Conservation (phyloP, 495 filamentous ascomycete genomes). For the Ramalina peruviana region DNA sequence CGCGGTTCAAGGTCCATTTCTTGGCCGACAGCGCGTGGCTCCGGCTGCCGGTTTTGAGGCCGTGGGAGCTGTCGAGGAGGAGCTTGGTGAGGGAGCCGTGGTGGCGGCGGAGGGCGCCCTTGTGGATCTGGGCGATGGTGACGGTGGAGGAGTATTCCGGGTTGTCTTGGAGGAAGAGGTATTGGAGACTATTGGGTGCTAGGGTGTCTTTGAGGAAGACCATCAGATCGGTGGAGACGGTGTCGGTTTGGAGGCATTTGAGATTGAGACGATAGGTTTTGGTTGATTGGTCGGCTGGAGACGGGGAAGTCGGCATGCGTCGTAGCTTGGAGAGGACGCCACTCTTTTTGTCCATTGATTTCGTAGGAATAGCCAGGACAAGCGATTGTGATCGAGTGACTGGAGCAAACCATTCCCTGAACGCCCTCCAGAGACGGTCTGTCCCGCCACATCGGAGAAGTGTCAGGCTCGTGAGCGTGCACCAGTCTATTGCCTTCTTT, state of each 20-base stretch:
- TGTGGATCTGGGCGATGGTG: constrained; percentile 60
- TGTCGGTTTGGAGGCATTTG: constrained; percentile 71
- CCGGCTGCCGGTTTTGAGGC: constrained; percentile 14
- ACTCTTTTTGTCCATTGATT: background rate
- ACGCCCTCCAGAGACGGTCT: constrained; percentile 67
- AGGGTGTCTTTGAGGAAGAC: constrained; percentile 74
- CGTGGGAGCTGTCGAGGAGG: constrained; percentile 59
- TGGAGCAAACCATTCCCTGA: constrained; percentile 63
- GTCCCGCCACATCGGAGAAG: constrained; percentile 67
- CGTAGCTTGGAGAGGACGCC: constrained; percentile 2
- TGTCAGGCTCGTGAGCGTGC: constrained; percentile 59
- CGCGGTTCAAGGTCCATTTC: constrained; percentile 65
- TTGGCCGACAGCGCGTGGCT: constrained; percentile 38
- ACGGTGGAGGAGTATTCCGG: constrained; percentile 42
- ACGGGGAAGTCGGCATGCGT: constrained; percentile 4
- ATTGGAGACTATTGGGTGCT: constrained; percentile 73
- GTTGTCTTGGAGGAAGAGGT: constrained; percentile 70
- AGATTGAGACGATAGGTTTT: constrained; percentile 50
- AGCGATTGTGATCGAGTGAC: constrained; percentile 8
- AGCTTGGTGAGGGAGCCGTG: constrained; percentile 60
- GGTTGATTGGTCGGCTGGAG: constrained; percentile 24
- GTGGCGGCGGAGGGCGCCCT: constrained; percentile 59
- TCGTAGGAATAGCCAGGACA: constrained; percentile 6
- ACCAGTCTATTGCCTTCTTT: constrained; percentile 67
- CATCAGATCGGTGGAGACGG: constrained; percentile 63